Base-by-base conservation (phyloP, 805 yeast species). In the Schwanniomyces pseudopolymorphus region DNA sequence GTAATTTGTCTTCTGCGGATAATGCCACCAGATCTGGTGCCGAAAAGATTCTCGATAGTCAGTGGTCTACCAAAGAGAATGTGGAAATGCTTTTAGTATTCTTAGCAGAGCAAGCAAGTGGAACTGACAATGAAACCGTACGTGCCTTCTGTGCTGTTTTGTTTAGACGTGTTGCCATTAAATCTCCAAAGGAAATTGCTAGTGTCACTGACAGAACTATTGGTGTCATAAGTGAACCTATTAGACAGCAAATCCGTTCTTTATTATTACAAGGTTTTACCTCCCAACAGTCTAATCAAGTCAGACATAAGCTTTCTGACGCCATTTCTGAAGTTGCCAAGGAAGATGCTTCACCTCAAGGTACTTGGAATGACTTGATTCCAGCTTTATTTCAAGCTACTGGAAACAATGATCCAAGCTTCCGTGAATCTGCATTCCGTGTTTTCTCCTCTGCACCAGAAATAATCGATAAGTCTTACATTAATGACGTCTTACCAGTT, bases 281-380 rank as follows among this genome's bases (percentile, higher is more conserved):
- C 3, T 63, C 81, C 9, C 84, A 77, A 49, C 89, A 85, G 61
- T 71, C 86, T n/a, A 81, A 81, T 50, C 81, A 80, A 51, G 89
- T 89, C 26, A 83, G 97, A 62, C 97, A 92, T 66, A 94, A 92
- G 61, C 72, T 94, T 41, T 84, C 97, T 2, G 99, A 94, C 72
- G 96, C 96, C 7, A 85, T 94, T 40, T 88, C 97, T 0, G 98
- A 91, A 67, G 81, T 92, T 39, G 95, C 97, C 1, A 83, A 84
- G 57, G 78, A 74, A 40, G 85, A 82, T 48, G 84, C 80, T 11
- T 57, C 70, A 3, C 74, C 70, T 16, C 74, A 72, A 19, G 77
- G 75, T 4, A 65, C 73, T 4, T 92, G 99, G 99, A 80, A 84
- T 13, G 91, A 88, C 36, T 77, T 87, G 41, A 68, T 90, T 33